Evolutionary conservation across 495 filamentous ascomycete species (phyloP).

Genomic region (Penicillium paradoxum): DNA sequence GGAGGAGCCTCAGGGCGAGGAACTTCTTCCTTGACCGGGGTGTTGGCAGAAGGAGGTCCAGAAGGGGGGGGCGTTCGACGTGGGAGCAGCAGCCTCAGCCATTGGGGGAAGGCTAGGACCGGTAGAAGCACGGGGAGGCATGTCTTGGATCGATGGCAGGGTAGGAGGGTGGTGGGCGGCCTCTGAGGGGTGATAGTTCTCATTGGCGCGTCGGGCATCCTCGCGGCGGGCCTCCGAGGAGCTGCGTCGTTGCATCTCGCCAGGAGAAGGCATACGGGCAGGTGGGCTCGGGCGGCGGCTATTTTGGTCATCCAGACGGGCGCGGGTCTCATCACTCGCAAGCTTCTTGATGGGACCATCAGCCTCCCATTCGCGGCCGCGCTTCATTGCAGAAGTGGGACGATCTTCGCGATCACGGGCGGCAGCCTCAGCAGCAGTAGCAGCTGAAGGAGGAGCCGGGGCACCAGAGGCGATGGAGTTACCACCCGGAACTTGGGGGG

Average conservation of each 20-base stretch:
- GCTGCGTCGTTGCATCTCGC: constrained; percentile 66
- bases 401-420: constrained; percentile 81
- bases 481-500: constrained; percentile 48
- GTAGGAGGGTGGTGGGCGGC: constrained; percentile 81
- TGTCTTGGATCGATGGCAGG: constrained; percentile 65
- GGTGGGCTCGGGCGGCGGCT: constrained; percentile 69
- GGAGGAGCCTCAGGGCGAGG: constrained; percentile 51
- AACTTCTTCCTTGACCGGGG: constrained; percentile 43
- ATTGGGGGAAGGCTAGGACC: constrained; percentile 52
- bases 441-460: constrained; percentile 67
- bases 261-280: constrained; percentile 55
- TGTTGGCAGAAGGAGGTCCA: constrained; percentile 41
- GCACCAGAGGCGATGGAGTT: constrained; percentile 75
- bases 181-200: constrained; percentile 84
- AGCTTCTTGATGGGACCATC: constrained; percentile 75
- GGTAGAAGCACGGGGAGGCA: constrained; percentile 52
- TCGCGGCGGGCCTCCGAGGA: constrained; percentile 72
- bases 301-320: constrained; percentile 77
- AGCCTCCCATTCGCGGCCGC: constrained; percentile 81
- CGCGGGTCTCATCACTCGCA: constrained; percentile 79
- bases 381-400: constrained; percentile 73
- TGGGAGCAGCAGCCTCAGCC: constrained; percentile 50
- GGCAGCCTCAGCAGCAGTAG: constrained; percentile 69
- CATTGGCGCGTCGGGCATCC: constrained; percentile 63
- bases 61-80: constrained; percentile 57